These are phyloP conservation scores for Phaseolus lunatus DNA, from an alignment of 306 rosid species.

Conservation along the genomic window DNA sequence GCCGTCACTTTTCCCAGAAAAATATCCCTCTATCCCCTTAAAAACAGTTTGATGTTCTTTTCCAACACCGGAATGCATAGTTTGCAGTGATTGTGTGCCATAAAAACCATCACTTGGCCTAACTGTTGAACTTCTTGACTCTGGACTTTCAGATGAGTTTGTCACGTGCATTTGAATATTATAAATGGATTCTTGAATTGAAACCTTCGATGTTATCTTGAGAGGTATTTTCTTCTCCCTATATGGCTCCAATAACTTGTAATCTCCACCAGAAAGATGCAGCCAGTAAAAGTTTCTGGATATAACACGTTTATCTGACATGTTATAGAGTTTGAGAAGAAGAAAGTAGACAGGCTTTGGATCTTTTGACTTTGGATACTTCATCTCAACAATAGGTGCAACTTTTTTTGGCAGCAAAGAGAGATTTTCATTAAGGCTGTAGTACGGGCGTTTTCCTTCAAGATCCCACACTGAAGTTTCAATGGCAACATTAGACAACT, in stretches of 20 bases:
- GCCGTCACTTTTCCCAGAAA: constrained; percentile 53
- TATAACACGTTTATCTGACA: constrained; percentile 61
- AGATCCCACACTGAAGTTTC: constrained; percentile 96
- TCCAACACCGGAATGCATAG: constrained; percentile 38
- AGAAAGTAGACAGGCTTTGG: constrained; percentile 87
- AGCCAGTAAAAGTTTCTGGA: constrained; percentile 95
- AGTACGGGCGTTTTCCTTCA: constrained; percentile 81
- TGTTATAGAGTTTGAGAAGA: constrained; percentile 84
- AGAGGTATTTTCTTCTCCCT: constrained; percentile 75
- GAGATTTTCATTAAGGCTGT: constrained; percentile 62
- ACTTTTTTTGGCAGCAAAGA: constrained; percentile 72
- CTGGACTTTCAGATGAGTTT: constrained; percentile 64
- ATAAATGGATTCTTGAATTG: constrained; percentile 62
- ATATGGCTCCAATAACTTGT: constrained; percentile 79
- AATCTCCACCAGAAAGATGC: constrained; percentile 83
- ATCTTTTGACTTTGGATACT: constrained; percentile 76
- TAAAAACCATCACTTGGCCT: constrained; percentile 50
- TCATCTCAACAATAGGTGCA: constrained; percentile 69
- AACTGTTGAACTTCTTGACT: constrained; percentile 44
- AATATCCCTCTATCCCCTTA: constrained; percentile 55
- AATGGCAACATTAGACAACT: constrained; percentile 68
- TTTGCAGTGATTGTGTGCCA: constrained; percentile 38
- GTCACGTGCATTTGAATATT: constrained; percentile 71
- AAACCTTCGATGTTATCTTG: constrained; percentile 66
- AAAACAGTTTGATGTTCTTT: constrained; percentile 52